These are phyloP conservation scores for Spathaspora hagerdaliae DNA, from an alignment of 805 yeast genomes.

Conservation along the genomic window DNA sequence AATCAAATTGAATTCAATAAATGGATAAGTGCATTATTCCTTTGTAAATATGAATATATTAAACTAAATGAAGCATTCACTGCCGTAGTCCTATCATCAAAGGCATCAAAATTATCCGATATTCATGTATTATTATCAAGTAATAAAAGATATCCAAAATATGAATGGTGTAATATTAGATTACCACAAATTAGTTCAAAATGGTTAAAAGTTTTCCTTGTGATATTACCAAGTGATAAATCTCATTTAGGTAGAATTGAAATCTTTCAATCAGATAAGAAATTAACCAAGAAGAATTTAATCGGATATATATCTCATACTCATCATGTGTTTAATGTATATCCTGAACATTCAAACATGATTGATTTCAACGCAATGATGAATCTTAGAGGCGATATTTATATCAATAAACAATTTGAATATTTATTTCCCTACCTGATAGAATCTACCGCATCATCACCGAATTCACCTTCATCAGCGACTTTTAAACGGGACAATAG, in stretches of 20 bases:
- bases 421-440: conserved; percentile 22
- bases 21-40: conserved; percentile 48
- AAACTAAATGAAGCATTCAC: conserved; percentile 61
- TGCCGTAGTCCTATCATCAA: no score
- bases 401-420: conserved; percentile 39
- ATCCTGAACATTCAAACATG: conserved; percentile 53
- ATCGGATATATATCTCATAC: conserved; percentile 46
- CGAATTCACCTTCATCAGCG: conserved; percentile 14
- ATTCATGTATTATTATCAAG: conserved; percentile 52
- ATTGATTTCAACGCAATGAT: conserved; percentile 56
- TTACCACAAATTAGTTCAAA: conserved; percentile 55
- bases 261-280: conserved; percentile 45
- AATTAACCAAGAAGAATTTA: conserved; percentile 46
- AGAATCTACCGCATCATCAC: conserved; percentile 5
- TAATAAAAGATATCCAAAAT: conserved; percentile 44
- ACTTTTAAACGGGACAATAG: neutral
- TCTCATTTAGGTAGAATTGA: conserved; percentile 48
- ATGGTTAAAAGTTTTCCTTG: conserved; percentile 56
- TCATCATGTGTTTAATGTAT: conserved; percentile 49
- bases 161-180: conserved; percentile 62
- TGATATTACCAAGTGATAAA: conserved; percentile 45
- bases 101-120: conserved; percentile 55
- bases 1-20: conserved; percentile 16
- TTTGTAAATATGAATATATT: conserved; percentile 55
- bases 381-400: conserved; percentile 52